Conservation (phyloP, 148 eudicot species). For the Amaranthus palmeri region DNA sequence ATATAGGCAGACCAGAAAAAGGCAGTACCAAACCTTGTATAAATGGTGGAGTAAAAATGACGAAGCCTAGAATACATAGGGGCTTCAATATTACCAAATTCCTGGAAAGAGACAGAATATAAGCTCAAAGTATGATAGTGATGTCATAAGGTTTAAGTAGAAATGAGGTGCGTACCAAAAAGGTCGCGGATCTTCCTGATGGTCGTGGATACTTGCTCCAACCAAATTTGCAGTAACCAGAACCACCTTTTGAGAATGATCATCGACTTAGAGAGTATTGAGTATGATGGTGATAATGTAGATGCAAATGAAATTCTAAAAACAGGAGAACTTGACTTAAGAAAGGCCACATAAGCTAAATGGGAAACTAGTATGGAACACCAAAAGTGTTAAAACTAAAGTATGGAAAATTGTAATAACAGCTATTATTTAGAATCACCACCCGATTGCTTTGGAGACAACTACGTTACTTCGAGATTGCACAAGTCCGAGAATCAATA, state of each 20-base stretch:
- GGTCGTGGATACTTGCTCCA: constrained; percentile 84
- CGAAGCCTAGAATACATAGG: constrained; percentile 76
- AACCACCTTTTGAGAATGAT: constrained; percentile 53
- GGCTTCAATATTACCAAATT: constrained; percentile 87
- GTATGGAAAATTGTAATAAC: too few species aligned
- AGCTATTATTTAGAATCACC: too few species aligned
- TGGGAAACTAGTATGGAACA: too few species aligned
- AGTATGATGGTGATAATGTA: too few species aligned
- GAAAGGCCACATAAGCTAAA: too few species aligned
- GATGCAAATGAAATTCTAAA: too few species aligned
- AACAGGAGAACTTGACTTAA: too few species aligned
- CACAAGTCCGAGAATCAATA: too few species aligned
- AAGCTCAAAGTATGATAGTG: neutral
- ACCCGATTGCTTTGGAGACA: too few species aligned
- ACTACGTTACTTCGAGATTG: too few species aligned
- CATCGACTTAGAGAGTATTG: neutral
- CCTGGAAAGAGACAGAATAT: constrained; percentile 39
- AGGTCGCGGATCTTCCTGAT: constrained; percentile 74
- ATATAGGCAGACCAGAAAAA: neutral
- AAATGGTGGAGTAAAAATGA: constrained; percentile 70
- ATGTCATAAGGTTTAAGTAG: neutral
- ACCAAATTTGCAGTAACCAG: constrained; percentile 92
- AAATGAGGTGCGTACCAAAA: constrained; percentile 49
- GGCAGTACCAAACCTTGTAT: constrained; percentile 42
- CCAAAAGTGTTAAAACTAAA: too few species aligned